Percentiles rank a stretch among this genome's conserved stretches.
These are phyloP conservation scores for Chaetomiaceae sp. DNA, from an alignment of 2,329 filamentous ascomycete genomes.

Conservation along the genomic window DNA sequence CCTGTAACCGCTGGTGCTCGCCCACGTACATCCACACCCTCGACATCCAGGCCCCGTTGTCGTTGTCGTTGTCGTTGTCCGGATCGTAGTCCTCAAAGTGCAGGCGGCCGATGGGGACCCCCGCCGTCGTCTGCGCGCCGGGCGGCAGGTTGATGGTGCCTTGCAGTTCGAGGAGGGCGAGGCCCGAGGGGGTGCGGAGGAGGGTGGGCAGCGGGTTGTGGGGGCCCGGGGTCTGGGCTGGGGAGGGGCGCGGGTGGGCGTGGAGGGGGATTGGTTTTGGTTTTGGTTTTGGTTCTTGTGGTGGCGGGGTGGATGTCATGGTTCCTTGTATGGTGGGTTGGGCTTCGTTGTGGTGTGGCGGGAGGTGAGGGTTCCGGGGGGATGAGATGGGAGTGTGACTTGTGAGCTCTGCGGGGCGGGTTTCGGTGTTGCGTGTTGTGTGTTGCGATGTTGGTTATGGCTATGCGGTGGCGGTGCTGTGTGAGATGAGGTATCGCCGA, in stretches of 20 bases:
- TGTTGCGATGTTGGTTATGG: background rate
- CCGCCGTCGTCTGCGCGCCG: conserved; percentile 20
- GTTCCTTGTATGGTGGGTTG: background rate
- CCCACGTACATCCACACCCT: conserved; percentile 84
- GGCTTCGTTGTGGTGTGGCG: background rate
- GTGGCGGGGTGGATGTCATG: no score
- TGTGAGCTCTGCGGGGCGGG: background rate
- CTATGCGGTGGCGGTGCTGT: no score
- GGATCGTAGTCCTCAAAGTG: conserved; percentile 56
- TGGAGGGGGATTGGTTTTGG: conserved; percentile 33
- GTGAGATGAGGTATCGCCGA: no score
- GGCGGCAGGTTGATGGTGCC: conserved; percentile 71
- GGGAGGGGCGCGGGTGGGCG: conserved; percentile 28
- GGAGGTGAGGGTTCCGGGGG: no score
- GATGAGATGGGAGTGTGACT: no score
- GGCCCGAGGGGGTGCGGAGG: conserved; percentile 81
- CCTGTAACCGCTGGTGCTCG: conserved; percentile 79
- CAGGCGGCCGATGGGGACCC: conserved; percentile 39
- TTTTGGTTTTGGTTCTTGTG: no score
- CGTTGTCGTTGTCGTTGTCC: conserved; percentile 38
- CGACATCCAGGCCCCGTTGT: conserved; percentile 77
- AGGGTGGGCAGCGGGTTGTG: conserved; percentile 67
- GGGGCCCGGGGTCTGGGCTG: background rate
- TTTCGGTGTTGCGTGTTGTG: background rate
- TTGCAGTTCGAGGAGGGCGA: conserved; percentile 89